These are phyloP conservation scores for Hysterangium stoloniferum DNA, from an alignment of 768 basidiomycete genomes.

Conservation along the genomic window DNA sequence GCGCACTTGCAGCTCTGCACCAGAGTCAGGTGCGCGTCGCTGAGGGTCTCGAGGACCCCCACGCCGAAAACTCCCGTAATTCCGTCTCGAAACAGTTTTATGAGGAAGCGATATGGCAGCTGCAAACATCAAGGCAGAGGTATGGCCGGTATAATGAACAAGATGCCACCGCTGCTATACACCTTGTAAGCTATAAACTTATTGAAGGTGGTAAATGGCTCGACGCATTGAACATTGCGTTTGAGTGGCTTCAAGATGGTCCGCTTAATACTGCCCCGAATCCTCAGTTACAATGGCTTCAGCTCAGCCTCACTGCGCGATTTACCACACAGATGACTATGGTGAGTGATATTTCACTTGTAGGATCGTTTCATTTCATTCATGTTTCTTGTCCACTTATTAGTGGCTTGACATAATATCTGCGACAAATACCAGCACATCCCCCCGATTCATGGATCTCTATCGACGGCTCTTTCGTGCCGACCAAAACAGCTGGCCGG, in stretches of 20 bases:
- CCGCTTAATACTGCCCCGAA: slow-evolving; percentile 58
- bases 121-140: slow-evolving; percentile 46
- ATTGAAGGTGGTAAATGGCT: slow-evolving; percentile 66
- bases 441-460: slow-evolving; percentile 57
- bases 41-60: slow-evolving; percentile 51
- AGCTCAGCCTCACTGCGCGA: slow-evolving; percentile 45
- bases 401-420: slow-evolving; percentile 79
- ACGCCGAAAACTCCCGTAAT: slow-evolving; percentile 40
- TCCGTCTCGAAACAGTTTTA: slow-evolving; percentile 58
- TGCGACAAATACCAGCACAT: slow-evolving; percentile 45
- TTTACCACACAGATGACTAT: slow-evolving; percentile 63
- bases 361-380: background rate
- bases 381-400: slow-evolving; percentile 13
- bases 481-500: slow-evolving; percentile 39
- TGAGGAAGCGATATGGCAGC: slow-evolving; percentile 58
- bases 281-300: slow-evolving; percentile 49
- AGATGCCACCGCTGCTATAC: slow-evolving; percentile 73
- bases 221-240: slow-evolving; percentile 57
- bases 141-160: slow-evolving; percentile 50
- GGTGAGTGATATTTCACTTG: slow-evolving; percentile 38
- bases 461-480: slow-evolving; percentile 58
- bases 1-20: slow-evolving; percentile 70
- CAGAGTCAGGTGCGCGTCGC: slow-evolving; percentile 52
- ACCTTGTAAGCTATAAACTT: slow-evolving; percentile 67
- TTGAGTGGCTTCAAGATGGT: slow-evolving; percentile 68